Conservation (phyloP, 495 filamentous ascomycete species). For the Daldinia childiae region DNA sequence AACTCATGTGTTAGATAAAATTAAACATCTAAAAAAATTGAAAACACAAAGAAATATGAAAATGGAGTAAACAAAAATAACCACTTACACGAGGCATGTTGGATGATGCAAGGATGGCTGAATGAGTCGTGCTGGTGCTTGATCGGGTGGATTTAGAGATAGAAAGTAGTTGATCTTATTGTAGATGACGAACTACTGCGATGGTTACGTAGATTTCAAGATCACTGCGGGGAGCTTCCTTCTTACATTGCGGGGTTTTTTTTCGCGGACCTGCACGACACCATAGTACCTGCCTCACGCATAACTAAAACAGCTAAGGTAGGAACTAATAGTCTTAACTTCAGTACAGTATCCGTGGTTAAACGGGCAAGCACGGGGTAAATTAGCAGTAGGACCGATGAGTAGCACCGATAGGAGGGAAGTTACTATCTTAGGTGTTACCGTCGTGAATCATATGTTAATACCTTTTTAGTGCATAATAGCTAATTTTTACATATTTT, state of each 20-base stretch:
- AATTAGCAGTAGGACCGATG: slow-evolving; percentile 36
- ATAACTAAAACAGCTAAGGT: slow-evolving; percentile 13
- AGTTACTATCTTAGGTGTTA: slow-evolving; percentile 5
- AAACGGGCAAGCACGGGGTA: slow-evolving; percentile 25
- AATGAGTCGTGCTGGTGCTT: slow-evolving; percentile 16
- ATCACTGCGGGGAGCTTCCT: slow-evolving; percentile 40
- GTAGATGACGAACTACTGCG: slow-evolving; percentile 29
- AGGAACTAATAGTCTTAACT: background rate
- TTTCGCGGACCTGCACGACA: slow-evolving; percentile 5
- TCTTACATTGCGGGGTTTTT: slow-evolving; percentile 42
- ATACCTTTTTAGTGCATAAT: slow-evolving; percentile 30
- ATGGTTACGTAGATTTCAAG: slow-evolving; percentile 17
- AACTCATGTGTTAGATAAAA: slow-evolving; percentile 18
- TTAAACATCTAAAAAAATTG: background rate
- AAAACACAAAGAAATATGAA: background rate
- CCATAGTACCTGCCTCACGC: slow-evolving; percentile 19
- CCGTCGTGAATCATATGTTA: background rate
- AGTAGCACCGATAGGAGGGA: background rate
- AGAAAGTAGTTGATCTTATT: slow-evolving; percentile 25
- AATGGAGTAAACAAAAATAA: background rate
- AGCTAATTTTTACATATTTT: slow-evolving; percentile 17
- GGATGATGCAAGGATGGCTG: slow-evolving; percentile 27
- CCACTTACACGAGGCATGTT: slow-evolving; percentile 50
- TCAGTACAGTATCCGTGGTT: slow-evolving; percentile 15
- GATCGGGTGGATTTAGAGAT: slow-evolving; percentile 12